Conservation (phyloP, 1,139 yeast species). For the Saccharomyces uvarum region DNA sequence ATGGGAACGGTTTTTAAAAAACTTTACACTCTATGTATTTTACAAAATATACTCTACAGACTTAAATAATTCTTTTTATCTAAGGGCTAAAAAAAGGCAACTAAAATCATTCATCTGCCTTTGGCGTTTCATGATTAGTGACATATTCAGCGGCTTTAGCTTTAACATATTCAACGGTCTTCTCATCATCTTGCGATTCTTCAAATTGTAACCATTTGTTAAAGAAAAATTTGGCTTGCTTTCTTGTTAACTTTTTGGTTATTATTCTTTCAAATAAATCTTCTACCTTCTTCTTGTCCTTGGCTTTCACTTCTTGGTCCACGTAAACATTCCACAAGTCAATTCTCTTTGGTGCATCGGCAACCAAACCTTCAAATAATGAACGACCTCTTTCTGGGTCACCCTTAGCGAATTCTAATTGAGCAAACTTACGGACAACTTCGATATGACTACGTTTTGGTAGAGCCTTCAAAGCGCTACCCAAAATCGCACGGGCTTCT, state of each 20-base stretch:
- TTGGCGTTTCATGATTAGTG: slow-evolving; percentile 14
- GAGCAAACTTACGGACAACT: slow-evolving; percentile 80
- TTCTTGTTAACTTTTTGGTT: slow-evolving; percentile 62
- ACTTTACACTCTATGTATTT: background rate
- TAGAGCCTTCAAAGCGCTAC: slow-evolving; percentile 62
- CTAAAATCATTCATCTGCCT: background rate
- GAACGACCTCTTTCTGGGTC: slow-evolving; percentile 93
- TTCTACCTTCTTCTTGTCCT: slow-evolving; percentile 58
- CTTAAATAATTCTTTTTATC: background rate
- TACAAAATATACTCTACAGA: background rate
- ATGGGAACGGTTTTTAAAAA: background rate
- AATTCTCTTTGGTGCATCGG: slow-evolving; percentile 85
- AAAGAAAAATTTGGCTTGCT: slow-evolving; percentile 92
- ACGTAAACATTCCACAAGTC: slow-evolving; percentile 93
- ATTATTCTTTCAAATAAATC: slow-evolving; percentile 76
- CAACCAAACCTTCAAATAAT: slow-evolving; percentile 80
- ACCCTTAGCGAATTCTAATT: slow-evolving; percentile 77
- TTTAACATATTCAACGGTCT: slow-evolving; percentile 75
- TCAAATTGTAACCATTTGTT: slow-evolving; percentile 84
- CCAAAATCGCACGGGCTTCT: slow-evolving; percentile 61
- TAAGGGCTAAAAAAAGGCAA: background rate
- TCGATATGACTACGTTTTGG: slow-evolving; percentile 76
- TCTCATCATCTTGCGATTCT: slow-evolving; percentile 59
- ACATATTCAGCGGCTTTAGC: slow-evolving; percentile 85
- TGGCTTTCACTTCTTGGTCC: slow-evolving; percentile 77